A percentile compares a stretch with the other conserved stretches of the same genome.
Conservation (phyloP, 2,329 filamentous ascomycete species). For the Truncatella angustata region DNA sequence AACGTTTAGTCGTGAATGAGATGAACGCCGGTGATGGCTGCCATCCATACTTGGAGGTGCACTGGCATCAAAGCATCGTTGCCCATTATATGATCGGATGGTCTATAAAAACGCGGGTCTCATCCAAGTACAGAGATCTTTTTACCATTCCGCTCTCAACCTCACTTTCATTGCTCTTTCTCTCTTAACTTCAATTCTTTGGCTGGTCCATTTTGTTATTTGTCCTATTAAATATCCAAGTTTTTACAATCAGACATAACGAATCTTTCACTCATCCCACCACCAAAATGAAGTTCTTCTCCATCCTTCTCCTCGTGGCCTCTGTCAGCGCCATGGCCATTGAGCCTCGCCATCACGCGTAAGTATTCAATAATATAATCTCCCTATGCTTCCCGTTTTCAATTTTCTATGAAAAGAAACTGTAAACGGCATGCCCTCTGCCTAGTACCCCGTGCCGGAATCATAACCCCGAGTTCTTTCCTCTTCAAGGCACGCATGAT, state of each 20-base stretch:
- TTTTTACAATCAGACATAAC: neutral
- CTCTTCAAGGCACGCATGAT: no score
- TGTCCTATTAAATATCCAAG: neutral
- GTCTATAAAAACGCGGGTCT: no score
- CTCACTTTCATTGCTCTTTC: neutral
- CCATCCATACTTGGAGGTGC: neutral
- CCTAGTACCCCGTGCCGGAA: no score
- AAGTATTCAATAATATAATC: no score
- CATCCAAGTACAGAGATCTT: no score
- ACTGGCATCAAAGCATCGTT: neutral
- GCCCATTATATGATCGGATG: neutral
- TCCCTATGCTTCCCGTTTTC: no score
- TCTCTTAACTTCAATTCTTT: constrained; percentile 7
- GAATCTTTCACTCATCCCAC: neutral
- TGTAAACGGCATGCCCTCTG: no score
- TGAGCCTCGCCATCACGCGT: constrained; percentile 9
- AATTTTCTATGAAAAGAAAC: no score
- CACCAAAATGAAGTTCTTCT: constrained; percentile 12
- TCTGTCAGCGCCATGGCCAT: constrained; percentile 10
- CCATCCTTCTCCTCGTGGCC: constrained; percentile 5
- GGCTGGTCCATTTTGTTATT: constrained; percentile 8
- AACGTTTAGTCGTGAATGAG: neutral
- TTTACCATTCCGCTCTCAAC: neutral
- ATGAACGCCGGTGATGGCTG: constrained; percentile 1
- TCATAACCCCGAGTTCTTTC: no score